Base-by-base conservation (phyloP, 352 stramenopile species). In the Phytophthora fragariaefolia region DNA sequence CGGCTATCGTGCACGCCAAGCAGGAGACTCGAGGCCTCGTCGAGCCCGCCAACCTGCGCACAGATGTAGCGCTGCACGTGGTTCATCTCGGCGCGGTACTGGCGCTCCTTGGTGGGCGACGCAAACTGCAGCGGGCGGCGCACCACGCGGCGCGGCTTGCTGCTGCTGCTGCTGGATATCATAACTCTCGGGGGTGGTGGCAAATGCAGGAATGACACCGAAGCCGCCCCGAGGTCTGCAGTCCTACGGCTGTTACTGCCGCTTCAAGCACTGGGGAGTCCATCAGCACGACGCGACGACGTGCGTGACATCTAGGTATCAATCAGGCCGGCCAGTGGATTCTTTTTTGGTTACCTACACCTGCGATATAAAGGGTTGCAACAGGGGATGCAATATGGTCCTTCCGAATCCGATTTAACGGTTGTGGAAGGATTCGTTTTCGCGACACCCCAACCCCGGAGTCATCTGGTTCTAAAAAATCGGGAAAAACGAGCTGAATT, bases 1-100 rank as follows among this genome's bases (percentile, higher is more conserved):
- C 73, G 77, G n/a, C 60, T 71, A 51, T 88, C 79, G 58, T 81
- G 71, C 34, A 88, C 77, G n/a, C 77, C 75, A 6, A 86, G 70
- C 26, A 83, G 49, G 23, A 66, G 58, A 30, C 63, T 61, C 8
- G 65, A 59, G 40, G 66, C 54, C 18, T 82, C 77, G 43, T 80
- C 59, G 15, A 83, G 66, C 0, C 62, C 71, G 36, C 76, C 74
- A 22, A 83, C 70, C 59, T 84, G 74, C 1, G 65, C 50, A 24
- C 75, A 64, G 27, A 88, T 74, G 66, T 83, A 88, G 54, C 79
- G 64, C 62, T 85, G 77, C 47, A 88, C 79, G 38, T 67, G 60
- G 46, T 83, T 73, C 75, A 88, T 88, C 38, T 83, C 79, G 38
- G 65, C 47, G 32, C 77, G 62, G 57, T 78, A 88, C 53, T 83